phyloP scores from a whole-genome alignment of 768 basidiomycete genomes.

The Arthromyces matolae region DNA sequence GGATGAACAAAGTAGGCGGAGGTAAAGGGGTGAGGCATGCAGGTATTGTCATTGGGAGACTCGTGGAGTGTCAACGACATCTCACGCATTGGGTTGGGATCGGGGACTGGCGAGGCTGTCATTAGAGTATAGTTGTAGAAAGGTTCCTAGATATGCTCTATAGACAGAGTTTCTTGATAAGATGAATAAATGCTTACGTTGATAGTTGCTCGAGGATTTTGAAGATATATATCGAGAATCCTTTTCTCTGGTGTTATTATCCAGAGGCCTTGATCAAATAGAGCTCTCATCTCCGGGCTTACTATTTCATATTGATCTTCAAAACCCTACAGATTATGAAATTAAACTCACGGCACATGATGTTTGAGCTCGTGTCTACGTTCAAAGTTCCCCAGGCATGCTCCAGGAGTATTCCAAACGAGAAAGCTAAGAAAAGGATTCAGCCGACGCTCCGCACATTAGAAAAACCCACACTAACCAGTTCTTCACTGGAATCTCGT shows the following conservation, averaged over 20 bases:
- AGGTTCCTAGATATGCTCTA: neutral
- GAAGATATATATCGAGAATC: neutral
- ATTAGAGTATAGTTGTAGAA: neutral
- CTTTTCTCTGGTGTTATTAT: neutral
- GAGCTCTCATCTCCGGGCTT: neutral
- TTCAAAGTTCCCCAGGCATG: neutral
- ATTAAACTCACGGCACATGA: neutral
- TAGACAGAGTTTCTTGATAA: neutral
- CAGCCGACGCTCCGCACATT: neutral
- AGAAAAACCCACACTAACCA: neutral
- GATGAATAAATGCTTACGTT: neutral
- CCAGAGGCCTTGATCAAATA: neutral
- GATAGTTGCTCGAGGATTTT: neutral
- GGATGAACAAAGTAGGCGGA: neutral
- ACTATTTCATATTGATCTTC: neutral
- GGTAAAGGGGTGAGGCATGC: neutral
- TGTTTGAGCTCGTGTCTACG: neutral
- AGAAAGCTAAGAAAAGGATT: neutral
- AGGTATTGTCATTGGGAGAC: too few species aligned
- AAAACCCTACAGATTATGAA: neutral
- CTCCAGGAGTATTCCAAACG: neutral
- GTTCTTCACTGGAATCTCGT: neutral
- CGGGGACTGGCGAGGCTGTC: neutral
- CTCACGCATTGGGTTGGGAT: neutral
- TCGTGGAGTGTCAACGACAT: neutral